phyloP scores from a whole-genome alignment of 768 basidiomycete genomes.

The Rhizopogon roseolus region DNA sequence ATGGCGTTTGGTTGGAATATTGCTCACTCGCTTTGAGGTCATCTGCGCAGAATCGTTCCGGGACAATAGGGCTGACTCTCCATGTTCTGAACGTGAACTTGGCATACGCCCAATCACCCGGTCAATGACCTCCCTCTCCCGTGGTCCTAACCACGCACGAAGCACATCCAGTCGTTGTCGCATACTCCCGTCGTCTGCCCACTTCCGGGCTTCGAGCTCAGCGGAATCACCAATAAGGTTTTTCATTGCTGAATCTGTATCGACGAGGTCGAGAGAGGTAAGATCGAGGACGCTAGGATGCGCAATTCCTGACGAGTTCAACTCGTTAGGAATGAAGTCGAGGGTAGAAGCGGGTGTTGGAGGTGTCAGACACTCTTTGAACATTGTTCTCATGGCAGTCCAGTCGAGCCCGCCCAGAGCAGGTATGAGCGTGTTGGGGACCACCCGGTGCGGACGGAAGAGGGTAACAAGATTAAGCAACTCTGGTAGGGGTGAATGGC shows the following conservation, averaged over 20 bases:
- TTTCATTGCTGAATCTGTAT: constrained; percentile 49
- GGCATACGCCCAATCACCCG: constrained; percentile 18
- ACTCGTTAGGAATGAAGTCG: constrained; percentile 1
- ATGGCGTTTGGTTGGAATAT: background rate
- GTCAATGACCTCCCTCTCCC: constrained; percentile 32
- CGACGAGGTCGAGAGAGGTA: constrained; percentile 13
- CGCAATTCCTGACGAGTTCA: constrained; percentile 2
- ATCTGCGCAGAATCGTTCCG: background rate
- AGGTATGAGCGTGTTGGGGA: constrained; percentile 73
- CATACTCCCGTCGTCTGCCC: constrained; percentile 49
- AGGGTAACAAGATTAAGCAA: constrained; percentile 75
- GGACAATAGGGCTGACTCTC: background rate
- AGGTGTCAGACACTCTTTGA: constrained; percentile 47
- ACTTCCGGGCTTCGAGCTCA: constrained; percentile 42
- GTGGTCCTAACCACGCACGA: constrained; percentile 36
- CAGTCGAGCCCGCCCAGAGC: constrained; percentile 60
- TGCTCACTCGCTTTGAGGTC: too few relatives aligned
- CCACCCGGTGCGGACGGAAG: constrained; percentile 71
- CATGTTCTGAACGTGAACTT: background rate
- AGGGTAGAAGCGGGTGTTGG: background rate
- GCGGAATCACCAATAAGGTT: constrained; percentile 60
- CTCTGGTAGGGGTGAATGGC: constrained; percentile 88
- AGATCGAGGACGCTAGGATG: constrained; percentile 4
- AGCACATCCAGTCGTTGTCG: constrained; percentile 40
- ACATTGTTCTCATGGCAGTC: constrained; percentile 65